Conservation (phyloP, 441 rosid genomes). For the Pelargonium hybrid region DNA sequence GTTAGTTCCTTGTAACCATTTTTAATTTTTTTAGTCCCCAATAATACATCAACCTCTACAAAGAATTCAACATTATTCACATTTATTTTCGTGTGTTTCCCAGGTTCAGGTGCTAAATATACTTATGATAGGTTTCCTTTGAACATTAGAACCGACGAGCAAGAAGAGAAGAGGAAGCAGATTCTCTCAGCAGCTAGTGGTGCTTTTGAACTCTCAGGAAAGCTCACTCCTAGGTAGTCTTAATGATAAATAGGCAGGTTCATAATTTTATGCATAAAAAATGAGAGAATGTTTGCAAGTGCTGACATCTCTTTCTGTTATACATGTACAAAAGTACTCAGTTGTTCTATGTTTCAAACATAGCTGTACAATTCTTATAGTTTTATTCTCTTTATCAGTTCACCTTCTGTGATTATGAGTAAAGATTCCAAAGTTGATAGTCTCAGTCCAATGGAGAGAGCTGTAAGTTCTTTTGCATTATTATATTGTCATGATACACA, state of each 20-base stretch:
- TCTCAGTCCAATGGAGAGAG: constrained; percentile 89
- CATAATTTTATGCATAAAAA: constrained; percentile 16
- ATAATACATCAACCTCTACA: not conserved
- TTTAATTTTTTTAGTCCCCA: constrained; percentile 14
- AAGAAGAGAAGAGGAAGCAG: constrained; percentile 92
- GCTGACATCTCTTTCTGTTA: not conserved
- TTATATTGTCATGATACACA: constrained; percentile 18
- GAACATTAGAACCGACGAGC: constrained; percentile 76
- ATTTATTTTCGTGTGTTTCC: constrained; percentile 20
- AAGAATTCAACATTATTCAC: constrained; percentile 9
- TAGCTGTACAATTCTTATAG: constrained; percentile 14
- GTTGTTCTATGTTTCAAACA: not conserved
- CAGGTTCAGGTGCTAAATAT: constrained; percentile 81
- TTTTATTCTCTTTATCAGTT: constrained; percentile 38
- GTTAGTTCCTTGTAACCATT: constrained; percentile 33
- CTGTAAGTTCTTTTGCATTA: constrained; percentile 53
- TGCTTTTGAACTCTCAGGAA: constrained; percentile 69
- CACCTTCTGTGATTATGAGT: constrained; percentile 53
- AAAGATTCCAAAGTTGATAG: constrained; percentile 47
- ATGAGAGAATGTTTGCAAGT: constrained; percentile 8
- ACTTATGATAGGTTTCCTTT: constrained; percentile 96
- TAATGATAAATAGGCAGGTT: not conserved
- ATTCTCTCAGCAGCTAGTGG: constrained; percentile 86
- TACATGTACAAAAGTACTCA: not conserved
- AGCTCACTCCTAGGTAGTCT: constrained; percentile 61